A percentile compares a stretch with the other conserved stretches of the same genome.
Conservation (phyloP, 139 green algal species). For the Chloropicon primus region DNA sequence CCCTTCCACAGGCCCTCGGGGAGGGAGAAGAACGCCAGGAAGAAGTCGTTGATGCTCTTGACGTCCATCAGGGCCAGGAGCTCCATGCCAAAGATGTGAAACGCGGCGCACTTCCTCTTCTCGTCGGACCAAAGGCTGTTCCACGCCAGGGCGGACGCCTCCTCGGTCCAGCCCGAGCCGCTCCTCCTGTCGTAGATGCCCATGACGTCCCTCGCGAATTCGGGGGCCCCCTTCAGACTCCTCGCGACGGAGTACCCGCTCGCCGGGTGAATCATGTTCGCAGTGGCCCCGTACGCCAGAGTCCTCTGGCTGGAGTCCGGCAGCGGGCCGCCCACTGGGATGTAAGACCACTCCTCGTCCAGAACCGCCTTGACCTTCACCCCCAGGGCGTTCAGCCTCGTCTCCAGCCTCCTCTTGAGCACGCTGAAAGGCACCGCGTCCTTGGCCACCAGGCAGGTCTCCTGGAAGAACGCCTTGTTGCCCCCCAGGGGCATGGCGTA, state of each 20-base stretch:
- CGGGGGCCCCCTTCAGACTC: constrained; percentile 1
- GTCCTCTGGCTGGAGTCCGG: constrained; percentile 36
- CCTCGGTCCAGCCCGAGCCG: background rate
- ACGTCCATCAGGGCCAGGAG: constrained; percentile 67
- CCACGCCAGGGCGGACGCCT: background rate
- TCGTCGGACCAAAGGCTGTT: background rate
- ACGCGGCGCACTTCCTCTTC: constrained; percentile 36
- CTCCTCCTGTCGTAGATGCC: background rate
- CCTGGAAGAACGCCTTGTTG: constrained; percentile 60
- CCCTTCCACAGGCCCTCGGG: constrained; percentile 54
- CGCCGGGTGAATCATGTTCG: constrained; percentile 2
- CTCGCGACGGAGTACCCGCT: constrained; percentile 16
- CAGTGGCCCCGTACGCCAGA: constrained; percentile 46
- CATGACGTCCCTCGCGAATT: constrained; percentile 8
- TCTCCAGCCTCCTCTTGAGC: constrained; percentile 55
- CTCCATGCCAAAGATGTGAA: constrained; percentile 87
- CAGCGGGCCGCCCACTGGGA: constrained; percentile 75
- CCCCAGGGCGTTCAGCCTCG: constrained; percentile 45
- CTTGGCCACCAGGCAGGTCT: constrained; percentile 69
- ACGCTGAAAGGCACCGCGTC: constrained; percentile 57
- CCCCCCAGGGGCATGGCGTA: constrained; percentile 60
- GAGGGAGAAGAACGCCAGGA: constrained; percentile 82
- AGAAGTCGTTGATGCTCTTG: constrained; percentile 71
- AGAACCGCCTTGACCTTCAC: constrained; percentile 39
- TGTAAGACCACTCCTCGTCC: constrained; percentile 90